A percentile compares a stretch with the other conserved stretches of the same genome.
Conservation (phyloP, 495 filamentous ascomycete genomes). For the Xylaria bambusicola region DNA sequence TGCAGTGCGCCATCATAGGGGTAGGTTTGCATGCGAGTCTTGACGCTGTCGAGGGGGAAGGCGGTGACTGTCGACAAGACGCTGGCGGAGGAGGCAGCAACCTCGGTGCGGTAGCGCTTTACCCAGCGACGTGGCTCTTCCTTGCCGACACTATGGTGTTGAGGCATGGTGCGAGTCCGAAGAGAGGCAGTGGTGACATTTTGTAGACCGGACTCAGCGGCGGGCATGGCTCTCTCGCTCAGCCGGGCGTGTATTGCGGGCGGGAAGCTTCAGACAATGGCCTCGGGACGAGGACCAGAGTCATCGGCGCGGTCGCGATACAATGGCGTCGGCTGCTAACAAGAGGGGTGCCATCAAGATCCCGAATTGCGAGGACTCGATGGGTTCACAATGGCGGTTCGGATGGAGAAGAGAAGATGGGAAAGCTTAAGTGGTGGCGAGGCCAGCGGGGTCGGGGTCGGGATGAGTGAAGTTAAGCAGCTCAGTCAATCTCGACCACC, state of each 20-base stretch:
- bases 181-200: conserved; percentile 41
- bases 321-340: conserved; percentile 49
- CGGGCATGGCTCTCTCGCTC: conserved; percentile 49
- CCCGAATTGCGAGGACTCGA: conserved; percentile 36
- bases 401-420: conserved; percentile 17
- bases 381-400: conserved; percentile 19
- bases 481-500: background rate
- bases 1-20: conserved; percentile 67
- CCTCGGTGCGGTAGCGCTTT: conserved; percentile 77
- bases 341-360: conserved; percentile 65
- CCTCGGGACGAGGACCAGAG: conserved; percentile 47
- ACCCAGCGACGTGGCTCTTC: conserved; percentile 60
- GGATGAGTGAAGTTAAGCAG: conserved; percentile 6
- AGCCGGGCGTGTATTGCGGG: conserved; percentile 36
- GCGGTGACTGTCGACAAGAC: conserved; percentile 71
- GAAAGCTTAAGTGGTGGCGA: conserved; percentile 3
- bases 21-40: conserved; percentile 85
- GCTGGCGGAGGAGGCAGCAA: conserved; percentile 72
- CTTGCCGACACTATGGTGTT: conserved; percentile 38
- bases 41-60: conserved; percentile 82
- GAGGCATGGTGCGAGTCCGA: conserved; percentile 49
- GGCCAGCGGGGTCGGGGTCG: conserved; percentile 20
- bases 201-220: conserved; percentile 46
- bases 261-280: conserved; percentile 50
- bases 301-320: conserved; percentile 63